Conservation (phyloP, 179 eudicot genomes). For the Gypsophila paniculata region DNA sequence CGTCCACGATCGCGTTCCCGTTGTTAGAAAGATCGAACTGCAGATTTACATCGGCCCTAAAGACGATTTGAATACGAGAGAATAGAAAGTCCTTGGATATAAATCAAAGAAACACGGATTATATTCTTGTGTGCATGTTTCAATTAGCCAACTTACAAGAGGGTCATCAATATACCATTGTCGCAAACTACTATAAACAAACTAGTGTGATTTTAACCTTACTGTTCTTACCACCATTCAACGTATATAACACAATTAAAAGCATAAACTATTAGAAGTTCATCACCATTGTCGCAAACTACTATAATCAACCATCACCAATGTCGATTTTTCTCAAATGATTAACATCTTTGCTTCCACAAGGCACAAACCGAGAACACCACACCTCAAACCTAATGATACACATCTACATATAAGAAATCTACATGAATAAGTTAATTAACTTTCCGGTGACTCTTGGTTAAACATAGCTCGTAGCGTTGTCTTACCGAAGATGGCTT, state of each 20-base stretch:
- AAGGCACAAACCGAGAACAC: background rate
- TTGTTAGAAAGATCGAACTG: too few relatives aligned
- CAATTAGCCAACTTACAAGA: too few relatives aligned
- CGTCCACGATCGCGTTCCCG: too few relatives aligned
- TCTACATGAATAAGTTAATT: conserved; percentile 1
- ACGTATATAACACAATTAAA: too few relatives aligned
- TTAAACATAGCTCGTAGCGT: conserved; percentile 32
- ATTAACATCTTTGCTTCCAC: conserved; percentile 4
- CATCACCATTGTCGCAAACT: conserved; percentile 1
- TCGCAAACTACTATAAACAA: too few relatives aligned
- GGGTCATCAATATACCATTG: background rate
- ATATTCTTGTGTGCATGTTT: too few relatives aligned
- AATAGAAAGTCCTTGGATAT: too few relatives aligned
- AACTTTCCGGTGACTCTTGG: conserved; percentile 21
- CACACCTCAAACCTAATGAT: conserved; percentile 1
- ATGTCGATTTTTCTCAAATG: background rate
- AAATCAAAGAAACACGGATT: too few relatives aligned
- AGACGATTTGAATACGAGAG: too few relatives aligned
- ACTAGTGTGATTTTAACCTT: background rate
- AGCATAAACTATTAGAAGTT: background rate
- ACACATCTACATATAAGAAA: conserved; percentile 10
- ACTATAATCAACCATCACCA: background rate
- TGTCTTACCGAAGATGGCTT: conserved; percentile 49
- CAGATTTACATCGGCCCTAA: too few relatives aligned
- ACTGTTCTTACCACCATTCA: too few relatives aligned